Base-by-base conservation (phyloP, 257 asterid genomes). In the Capsicum pubescens region DNA sequence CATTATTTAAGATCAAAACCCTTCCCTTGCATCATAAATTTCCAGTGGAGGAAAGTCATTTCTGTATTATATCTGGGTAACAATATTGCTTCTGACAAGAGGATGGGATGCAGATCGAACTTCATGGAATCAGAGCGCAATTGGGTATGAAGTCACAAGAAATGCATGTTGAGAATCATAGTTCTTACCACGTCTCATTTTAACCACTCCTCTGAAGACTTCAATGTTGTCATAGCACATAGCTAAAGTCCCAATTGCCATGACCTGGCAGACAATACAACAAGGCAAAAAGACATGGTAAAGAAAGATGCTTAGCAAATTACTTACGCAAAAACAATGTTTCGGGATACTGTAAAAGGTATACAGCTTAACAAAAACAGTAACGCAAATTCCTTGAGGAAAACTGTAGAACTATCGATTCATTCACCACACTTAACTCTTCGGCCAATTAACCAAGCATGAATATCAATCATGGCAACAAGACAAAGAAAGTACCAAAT, bases 231-330 rank as follows among this genome's bases (percentile, higher is more conserved):
- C 90, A 88, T 95, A 97, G 90, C 99, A 97, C 89, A 95, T 83
- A 85, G 97, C 97, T 85, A 97, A 86, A 26, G 99, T 97, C 85
- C 99, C 99, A 78, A 97, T 95, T 52, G 98, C 98, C 99, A 97
- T 97, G 87, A 95, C 87, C 99, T 97, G 92, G 87, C 36, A 17
- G 87, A 26, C 80, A 46, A 77, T 66, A 52, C 46, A 76, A 76
- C 19, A 52, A 77, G 26, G 50, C 64, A 77, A 77, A 77, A 54
- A 26, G 32, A 64, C 59, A 10, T 26, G 48, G 64, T 52, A 21
- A 52, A 76, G 48, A 76, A 54, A 26, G 19, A 54, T 77, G 64
- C 63, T 76, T 54, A 77, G 15, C 81, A 54, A 77, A 55, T 26
- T 52, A 76, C 81, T 77, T 15, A 64, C 14, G 48, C 44, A 54